Evolutionary conservation across 371 early-diverging fungal species (phyloP).

Genomic region (Nematocida parisii): DNA sequence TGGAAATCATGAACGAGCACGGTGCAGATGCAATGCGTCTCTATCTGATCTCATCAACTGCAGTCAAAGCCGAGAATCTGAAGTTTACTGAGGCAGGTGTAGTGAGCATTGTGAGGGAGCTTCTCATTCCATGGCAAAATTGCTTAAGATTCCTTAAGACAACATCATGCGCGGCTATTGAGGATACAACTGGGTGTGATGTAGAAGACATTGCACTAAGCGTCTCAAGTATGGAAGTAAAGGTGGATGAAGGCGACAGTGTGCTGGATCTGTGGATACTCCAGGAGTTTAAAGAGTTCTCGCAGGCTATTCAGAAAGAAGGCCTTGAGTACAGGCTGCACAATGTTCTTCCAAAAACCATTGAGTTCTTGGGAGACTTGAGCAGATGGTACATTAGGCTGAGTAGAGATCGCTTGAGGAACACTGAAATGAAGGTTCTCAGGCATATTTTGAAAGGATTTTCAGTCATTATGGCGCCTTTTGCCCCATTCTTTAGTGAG

Average conservation of each 20-base stretch:
- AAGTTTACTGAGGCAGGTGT: slow-evolving; percentile 96
- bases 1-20: slow-evolving; percentile 78
- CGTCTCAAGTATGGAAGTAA: slow-evolving; percentile 3
- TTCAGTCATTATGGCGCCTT: slow-evolving; percentile 89
- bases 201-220: slow-evolving; percentile 51
- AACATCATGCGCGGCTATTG: slow-evolving; percentile 73
- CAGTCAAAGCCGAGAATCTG: slow-evolving; percentile 92
- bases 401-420: slow-evolving; percentile 92
- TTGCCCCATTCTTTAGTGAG: slow-evolving; percentile 95
- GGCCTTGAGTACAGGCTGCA: slow-evolving; percentile 79
- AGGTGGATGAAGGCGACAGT: slow-evolving; percentile 23
- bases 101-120: slow-evolving; percentile 84
- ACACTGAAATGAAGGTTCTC: slow-evolving; percentile 82
- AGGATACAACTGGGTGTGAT: slow-evolving; percentile 16
- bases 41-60: slow-evolving; percentile 96
- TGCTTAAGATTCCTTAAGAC: slow-evolving; percentile 87
- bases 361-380: slow-evolving; percentile 85
- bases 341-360: slow-evolving; percentile 84
- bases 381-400: slow-evolving; percentile 99
- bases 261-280: slow-evolving; percentile 68
- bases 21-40: slow-evolving; percentile 95
- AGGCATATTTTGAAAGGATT: slow-evolving; percentile 86
- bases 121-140: slow-evolving; percentile 98
- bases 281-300: slow-evolving; percentile 58
- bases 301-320: slow-evolving; percentile 30